phyloP scores from a whole-genome alignment of 1,139 yeast genomes.

The Kodamaea plutei region DNA sequence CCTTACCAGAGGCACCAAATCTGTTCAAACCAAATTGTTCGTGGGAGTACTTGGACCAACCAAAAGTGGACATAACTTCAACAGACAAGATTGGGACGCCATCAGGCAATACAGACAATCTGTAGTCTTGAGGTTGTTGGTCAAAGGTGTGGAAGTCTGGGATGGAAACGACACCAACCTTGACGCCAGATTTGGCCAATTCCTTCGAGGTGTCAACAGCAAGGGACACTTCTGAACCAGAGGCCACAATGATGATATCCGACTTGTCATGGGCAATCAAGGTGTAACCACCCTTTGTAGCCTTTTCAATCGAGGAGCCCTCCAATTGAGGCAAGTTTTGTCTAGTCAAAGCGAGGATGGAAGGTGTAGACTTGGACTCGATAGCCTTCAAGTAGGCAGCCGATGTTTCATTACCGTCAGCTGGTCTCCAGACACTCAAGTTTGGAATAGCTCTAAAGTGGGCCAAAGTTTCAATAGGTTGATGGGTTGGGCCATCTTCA shows the following conservation, averaged over 20 bases:
- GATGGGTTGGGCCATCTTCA: conserved; percentile 99
- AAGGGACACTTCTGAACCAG: conserved; percentile 94
- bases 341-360: conserved; percentile 90
- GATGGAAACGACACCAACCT: conserved; percentile 81
- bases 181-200: conserved; percentile 56
- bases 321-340: conserved; percentile 96
- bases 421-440: conserved; percentile 97
- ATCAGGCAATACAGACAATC: conserved; percentile 85
- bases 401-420: conserved; percentile 98
- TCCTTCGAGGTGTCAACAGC: conserved; percentile 77
- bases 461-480: conserved; percentile 98
- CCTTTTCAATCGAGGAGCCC: conserved; percentile 90
- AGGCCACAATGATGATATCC: conserved; percentile 76
- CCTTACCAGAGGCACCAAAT: conserved; percentile 98
- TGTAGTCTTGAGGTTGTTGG: conserved; percentile 74
- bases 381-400: conserved; percentile 90
- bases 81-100: conserved; percentile 91
- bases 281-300: conserved; percentile 93
- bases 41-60: conserved; percentile 96
- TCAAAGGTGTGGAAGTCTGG: conserved; percentile 94
- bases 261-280: conserved; percentile 60
- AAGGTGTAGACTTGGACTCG: conserved; percentile 71
- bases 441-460: conserved; percentile 98
- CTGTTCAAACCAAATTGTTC: conserved; percentile 94
- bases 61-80: conserved; percentile 88